These are phyloP conservation scores for Pseudonectria foliicola DNA, from an alignment of 2,329 filamentous ascomycete genomes.

Conservation along the genomic window DNA sequence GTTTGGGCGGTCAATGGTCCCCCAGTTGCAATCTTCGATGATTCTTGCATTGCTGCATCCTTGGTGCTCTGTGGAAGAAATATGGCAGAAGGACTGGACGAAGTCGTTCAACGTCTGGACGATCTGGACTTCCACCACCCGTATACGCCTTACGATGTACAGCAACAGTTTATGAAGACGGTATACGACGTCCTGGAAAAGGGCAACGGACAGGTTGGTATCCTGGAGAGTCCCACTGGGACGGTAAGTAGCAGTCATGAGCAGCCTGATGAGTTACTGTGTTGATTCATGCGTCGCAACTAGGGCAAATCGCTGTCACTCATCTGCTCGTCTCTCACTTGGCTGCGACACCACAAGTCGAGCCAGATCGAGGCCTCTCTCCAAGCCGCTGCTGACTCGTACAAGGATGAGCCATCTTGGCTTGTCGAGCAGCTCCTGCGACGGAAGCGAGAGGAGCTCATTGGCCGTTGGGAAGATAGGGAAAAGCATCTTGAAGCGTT, in stretches of 20 bases:
- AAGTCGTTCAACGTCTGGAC: conserved; percentile 15
- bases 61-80: no score
- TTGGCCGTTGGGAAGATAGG: conserved; percentile 61
- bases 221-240: conserved; percentile 91
- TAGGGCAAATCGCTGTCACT: conserved; percentile 86
- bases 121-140: conserved; percentile 73
- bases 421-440: conserved; percentile 69
- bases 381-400: conserved; percentile 34
- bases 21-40: conserved; percentile 2
- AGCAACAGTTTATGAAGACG: conserved; percentile 78
- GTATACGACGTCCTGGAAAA: conserved; percentile 70
- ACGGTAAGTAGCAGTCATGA: conserved; percentile 36
- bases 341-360: conserved; percentile 78
- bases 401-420: conserved; percentile 73
- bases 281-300: conserved; percentile 4
- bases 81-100: conserved; percentile 15
- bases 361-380: conserved; percentile 47
- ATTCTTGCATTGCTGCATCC: not conserved
- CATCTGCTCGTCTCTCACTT: conserved; percentile 82
- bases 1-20: not conserved
- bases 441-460: conserved; percentile 59
- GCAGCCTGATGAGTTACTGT: not conserved
- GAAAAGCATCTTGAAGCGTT: conserved; percentile 63
- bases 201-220: conserved; percentile 68
- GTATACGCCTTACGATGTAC: conserved; percentile 80